Conservation (phyloP, 345 rosid species). For the Syzygium oleosum region DNA sequence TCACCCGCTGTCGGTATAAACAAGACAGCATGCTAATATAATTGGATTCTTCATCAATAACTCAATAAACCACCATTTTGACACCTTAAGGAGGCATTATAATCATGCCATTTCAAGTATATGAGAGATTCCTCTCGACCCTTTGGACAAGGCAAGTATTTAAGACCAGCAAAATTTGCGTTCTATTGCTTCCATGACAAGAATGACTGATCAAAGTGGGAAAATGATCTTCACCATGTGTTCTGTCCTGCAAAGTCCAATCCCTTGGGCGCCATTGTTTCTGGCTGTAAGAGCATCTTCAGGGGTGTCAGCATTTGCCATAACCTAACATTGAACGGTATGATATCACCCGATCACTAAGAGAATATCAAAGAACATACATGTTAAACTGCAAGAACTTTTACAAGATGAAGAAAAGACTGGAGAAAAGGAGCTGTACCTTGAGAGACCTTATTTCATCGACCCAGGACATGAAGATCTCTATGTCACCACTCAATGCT, state of each 20-base stretch:
- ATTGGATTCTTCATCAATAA: neutral
- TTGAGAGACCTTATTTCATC: constrained; percentile 66
- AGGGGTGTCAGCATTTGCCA: constrained; percentile 99
- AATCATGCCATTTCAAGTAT: neutral
- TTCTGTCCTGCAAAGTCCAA: constrained; percentile 95
- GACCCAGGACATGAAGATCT: constrained; percentile 91
- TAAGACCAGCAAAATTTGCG: neutral
- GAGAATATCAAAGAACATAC: neutral
- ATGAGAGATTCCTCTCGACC: neutral
- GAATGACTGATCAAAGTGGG: neutral
- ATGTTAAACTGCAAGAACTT: neutral
- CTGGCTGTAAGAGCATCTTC: constrained; percentile 88
- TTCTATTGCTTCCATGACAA: neutral
- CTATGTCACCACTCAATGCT: constrained; percentile 70
- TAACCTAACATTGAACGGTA: constrained; percentile 34
- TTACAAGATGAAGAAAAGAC: neutral
- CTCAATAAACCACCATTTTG: neutral
- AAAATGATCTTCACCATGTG: constrained; percentile 58
- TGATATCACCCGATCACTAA: neutral
- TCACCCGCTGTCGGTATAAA: neutral
- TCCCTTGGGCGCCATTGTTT: constrained; percentile 94
- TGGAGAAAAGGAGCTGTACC: constrained; percentile 21
- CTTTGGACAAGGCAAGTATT: neutral
- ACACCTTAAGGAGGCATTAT: neutral
- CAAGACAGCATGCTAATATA: neutral